Evolutionary conservation across 2,329 filamentous ascomycete genomes (phyloP), one percentile per base, ranked within the genome.

Genomic region (Nigrospora oryzae): DNA sequence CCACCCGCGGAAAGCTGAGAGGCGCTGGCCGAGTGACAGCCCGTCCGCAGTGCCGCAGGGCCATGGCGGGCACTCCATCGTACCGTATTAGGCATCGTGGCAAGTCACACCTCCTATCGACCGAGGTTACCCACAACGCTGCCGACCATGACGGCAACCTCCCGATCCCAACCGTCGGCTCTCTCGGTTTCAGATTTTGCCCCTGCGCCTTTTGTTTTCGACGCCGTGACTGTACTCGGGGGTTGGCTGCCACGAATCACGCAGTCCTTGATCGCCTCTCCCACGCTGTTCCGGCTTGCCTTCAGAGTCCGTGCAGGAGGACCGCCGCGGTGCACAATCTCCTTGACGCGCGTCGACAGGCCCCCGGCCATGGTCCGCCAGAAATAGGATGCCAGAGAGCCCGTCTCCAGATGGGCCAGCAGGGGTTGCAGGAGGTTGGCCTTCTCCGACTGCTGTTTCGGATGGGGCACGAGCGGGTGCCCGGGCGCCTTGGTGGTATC

Each of bases 101-200:
- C 23, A 28, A 28, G 23, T 28, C 23, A 28, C 23, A 28, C 23
- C 5, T 28, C 23, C 56, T 50, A 71, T 49, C 72, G 65, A 11
- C 71, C 68, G 4, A 80, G 55, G 47, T 74, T 74, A 40, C 75
- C 77, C 35, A 89, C 73, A 6, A 96, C 81, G 55, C 87, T 87
- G 43, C 86, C 84, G 36, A 95, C 86, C 91, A 97, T 96, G 40
- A 97, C 90, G 2, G 90, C 89, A 40, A 90, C 84, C 66, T 97
- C 93, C 35, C 91, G 77, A 57, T 96, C 91, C 88, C 89, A 96
- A 45, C 70, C 76, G 7, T 68, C 71, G 50, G 63, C 66, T 50
- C 68, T 68, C 12, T 67, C 66, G n/a, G 67, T 58, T 36, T 73
- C 64, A 32, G 63, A 62, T 53, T 61, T 69, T 47, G 52, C 56